Percentiles rank a stretch among this genome's conserved stretches.
Conservation (phyloP, 768 basidiomycete species). For the Arthromyces matolae region DNA sequence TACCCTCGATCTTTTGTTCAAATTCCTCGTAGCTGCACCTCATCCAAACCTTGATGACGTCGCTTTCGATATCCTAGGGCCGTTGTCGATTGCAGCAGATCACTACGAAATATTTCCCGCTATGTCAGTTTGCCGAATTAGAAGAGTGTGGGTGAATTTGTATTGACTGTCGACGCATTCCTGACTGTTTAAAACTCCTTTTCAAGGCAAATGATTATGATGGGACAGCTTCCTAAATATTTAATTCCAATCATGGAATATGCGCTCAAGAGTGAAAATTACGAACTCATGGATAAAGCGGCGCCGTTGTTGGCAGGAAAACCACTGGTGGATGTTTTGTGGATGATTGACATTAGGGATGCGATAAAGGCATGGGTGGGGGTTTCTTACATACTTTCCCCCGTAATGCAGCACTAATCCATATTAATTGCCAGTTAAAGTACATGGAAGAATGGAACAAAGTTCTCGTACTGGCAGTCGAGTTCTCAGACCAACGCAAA, state of each 20-base stretch:
- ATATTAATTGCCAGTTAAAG: background rate
- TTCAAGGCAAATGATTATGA: background rate
- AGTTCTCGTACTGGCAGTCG: background rate
- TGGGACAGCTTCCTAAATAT: background rate
- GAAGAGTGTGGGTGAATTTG: background rate
- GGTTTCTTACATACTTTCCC: no score
- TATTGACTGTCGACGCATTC: no score
- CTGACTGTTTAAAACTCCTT: background rate
- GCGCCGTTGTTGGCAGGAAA: background rate
- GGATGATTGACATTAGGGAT: background rate
- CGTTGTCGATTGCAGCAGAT: constrained; percentile 5
- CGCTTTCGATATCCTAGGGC: background rate
- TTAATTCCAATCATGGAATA: background rate
- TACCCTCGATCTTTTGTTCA: constrained; percentile 3
- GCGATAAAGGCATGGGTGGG: constrained; percentile 1
- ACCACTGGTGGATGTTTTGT: background rate
- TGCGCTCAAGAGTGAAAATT: background rate
- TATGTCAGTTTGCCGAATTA: background rate
- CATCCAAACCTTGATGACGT: constrained; percentile 6
- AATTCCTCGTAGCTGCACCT: background rate
- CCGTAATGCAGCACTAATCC: background rate
- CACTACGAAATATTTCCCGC: constrained; percentile 1
- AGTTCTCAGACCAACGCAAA: background rate
- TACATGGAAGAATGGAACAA: constrained; percentile 5
- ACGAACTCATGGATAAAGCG: constrained; percentile 5